phyloP scores from a whole-genome alignment of 2,329 filamentous ascomycete species.

The Fusarium nematophilum region DNA sequence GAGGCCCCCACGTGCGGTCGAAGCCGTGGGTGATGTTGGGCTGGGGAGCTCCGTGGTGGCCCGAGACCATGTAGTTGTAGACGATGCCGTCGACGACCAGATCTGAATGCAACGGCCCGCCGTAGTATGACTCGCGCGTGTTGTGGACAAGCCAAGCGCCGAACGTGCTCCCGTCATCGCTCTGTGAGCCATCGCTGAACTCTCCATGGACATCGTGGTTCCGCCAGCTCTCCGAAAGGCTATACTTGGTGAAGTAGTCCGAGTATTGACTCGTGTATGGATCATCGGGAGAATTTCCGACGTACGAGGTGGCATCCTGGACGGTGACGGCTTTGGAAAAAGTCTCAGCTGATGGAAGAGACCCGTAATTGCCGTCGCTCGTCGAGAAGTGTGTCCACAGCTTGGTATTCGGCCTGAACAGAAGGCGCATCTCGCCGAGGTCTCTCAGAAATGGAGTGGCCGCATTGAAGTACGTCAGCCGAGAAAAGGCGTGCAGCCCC shows the following conservation, averaged over 20 bases:
- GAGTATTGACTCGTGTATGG: constrained; percentile 64
- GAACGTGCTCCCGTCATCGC: constrained; percentile 61
- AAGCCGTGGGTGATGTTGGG: constrained; percentile 73
- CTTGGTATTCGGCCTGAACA: constrained; percentile 67
- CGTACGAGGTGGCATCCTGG: constrained; percentile 71
- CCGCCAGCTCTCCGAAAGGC: constrained; percentile 67
- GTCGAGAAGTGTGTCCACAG: constrained; percentile 71
- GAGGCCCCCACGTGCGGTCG: constrained; percentile 71
- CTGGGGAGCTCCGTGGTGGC: constrained; percentile 70
- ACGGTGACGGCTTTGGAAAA: constrained; percentile 57
- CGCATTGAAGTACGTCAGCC: constrained; percentile 67
- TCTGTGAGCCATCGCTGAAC: constrained; percentile 51
- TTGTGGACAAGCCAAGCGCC: constrained; percentile 73
- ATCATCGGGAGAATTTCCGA: constrained; percentile 64
- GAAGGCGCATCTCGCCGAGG: constrained; percentile 68
- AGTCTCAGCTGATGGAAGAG: constrained; percentile 50
- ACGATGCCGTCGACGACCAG: constrained; percentile 71
- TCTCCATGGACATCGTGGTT: constrained; percentile 68
- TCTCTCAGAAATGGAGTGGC: constrained; percentile 64
- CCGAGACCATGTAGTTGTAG: constrained; percentile 70
- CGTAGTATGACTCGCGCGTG: constrained; percentile 69
- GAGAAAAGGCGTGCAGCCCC: constrained; percentile 68
- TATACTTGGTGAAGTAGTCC: constrained; percentile 74
- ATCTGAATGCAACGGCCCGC: constrained; percentile 70
- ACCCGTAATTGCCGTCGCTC: constrained; percentile 64